Percentiles rank a stretch among this genome's conserved stretches.
These are phyloP conservation scores for Cucurbita ficifolia DNA, from an alignment of 306 rosid genomes.

Conservation along the genomic window DNA sequence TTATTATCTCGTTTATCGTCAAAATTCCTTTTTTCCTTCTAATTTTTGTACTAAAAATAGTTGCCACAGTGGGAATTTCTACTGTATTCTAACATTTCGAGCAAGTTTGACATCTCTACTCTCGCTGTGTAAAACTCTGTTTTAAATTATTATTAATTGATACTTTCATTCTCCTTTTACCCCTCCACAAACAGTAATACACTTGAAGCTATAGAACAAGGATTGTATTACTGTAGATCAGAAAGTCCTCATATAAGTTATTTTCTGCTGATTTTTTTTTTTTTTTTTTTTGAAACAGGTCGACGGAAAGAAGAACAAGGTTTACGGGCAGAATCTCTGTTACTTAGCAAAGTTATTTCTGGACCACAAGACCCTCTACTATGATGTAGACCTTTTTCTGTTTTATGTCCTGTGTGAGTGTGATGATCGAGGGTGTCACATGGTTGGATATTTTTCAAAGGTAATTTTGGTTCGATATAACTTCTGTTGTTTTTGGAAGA, in stretches of 20 bases:
- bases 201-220: not conserved
- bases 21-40: not conserved
- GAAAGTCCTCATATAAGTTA: not conserved
- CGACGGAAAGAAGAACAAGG: constrained; percentile 98
- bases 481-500: not conserved
- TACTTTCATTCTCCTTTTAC: not conserved
- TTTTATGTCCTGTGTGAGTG: constrained; percentile 92
- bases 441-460: constrained; percentile 99
- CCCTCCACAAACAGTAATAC: not conserved
- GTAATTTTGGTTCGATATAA: constrained; percentile 16
- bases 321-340: constrained; percentile 97
- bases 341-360: constrained; percentile 94
- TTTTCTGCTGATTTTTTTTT: too few species aligned
- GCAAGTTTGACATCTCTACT: not conserved
- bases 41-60: not conserved
- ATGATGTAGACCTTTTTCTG: constrained; percentile 92
- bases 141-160: not conserved
- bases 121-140: not conserved
- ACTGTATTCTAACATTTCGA: not conserved
- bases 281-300: constrained; percentile 43
- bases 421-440: constrained; percentile 98
- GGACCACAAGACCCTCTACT: constrained; percentile 97
- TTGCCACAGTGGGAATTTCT: not conserved
- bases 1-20: not conserved
- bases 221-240: not conserved